These are phyloP conservation scores for Monosporozyma solicola DNA, from an alignment of 805 yeast genomes.

Conservation along the genomic window DNA sequence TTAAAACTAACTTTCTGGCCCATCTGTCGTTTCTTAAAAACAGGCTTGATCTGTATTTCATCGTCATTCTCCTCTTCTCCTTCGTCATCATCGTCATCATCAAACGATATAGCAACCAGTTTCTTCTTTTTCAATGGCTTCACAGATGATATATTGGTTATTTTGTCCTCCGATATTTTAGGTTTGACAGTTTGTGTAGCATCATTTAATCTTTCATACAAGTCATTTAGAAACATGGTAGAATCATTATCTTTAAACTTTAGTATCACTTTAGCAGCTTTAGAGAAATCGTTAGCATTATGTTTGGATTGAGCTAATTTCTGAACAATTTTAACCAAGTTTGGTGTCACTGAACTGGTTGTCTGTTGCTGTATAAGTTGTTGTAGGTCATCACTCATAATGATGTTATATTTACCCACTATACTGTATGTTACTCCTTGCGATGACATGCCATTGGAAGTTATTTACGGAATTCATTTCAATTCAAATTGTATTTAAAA, in stretches of 20 bases:
- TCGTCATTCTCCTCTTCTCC: constrained; percentile 5
- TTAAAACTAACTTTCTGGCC: constrained; percentile 9
- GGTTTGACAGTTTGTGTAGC: not conserved
- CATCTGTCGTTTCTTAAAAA: not conserved
- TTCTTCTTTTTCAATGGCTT: not conserved
- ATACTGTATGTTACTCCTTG: not conserved
- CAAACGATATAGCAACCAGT: constrained; percentile 2
- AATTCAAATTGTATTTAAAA: not conserved
- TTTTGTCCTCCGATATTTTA: not conserved
- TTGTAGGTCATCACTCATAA: not conserved
- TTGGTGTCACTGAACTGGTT: constrained; percentile 12
- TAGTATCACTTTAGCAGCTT: constrained; percentile 20
- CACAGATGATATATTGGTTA: not conserved
- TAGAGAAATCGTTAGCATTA: constrained; percentile 12
- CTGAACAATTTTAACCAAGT: constrained; percentile 15
- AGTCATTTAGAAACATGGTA: constrained; percentile 8
- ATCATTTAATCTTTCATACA: constrained; percentile 6
- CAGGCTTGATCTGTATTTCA: not conserved
- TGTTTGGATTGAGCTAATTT: constrained; percentile 12
- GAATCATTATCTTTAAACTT: constrained; percentile 15
- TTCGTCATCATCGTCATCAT: not conserved
- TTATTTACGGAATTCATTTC: not conserved
- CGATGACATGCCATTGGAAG: not conserved
- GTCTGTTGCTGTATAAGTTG: constrained; percentile 17
- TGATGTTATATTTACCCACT: not conserved